phyloP scores from a whole-genome alignment of 2,329 filamentous ascomycete genomes.

The Aureobasidium sp. region DNA sequence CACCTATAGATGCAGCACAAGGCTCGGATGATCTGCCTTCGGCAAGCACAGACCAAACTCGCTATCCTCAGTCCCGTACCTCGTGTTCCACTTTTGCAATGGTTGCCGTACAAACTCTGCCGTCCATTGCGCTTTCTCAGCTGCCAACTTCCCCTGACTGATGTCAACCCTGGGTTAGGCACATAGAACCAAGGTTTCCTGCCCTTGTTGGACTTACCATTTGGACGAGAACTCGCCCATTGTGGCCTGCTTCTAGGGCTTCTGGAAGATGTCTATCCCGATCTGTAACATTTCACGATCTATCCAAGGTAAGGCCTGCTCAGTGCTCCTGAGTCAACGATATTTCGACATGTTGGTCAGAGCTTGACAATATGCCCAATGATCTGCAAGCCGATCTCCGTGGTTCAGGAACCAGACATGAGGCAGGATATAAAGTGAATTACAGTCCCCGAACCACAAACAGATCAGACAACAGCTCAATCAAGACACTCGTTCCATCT shows the following conservation, averaged over 20 bases:
- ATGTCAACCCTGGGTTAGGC: neutral
- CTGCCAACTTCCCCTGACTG: slow-evolving; percentile 4
- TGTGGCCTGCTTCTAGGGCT: slow-evolving; percentile 5
- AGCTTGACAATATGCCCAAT: neutral
- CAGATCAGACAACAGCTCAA: slow-evolving; percentile 10
- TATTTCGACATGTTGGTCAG: neutral
- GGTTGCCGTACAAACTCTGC: neutral
- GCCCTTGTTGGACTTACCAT: neutral
- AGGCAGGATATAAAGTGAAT: slow-evolving; percentile 3
- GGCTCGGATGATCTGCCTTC: neutral
- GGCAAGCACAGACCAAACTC: neutral
- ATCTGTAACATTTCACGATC: neutral
- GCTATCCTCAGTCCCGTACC: neutral
- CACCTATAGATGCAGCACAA: neutral
- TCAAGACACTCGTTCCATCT: neutral
- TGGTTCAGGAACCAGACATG: neutral
- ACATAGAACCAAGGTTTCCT: neutral
- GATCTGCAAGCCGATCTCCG: neutral
- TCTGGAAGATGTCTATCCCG: neutral
- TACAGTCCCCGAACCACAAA: neutral
- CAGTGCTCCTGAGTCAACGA: neutral
- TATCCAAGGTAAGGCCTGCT: neutral
- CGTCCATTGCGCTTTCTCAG: neutral
- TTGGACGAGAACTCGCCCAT: neutral
- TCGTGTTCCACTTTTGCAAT: neutral